Percentiles rank a stretch among this genome's conserved stretches.
Evolutionary conservation across 2,329 filamentous ascomycete genomes (phyloP).

Genomic region (Fusarium sublunatum): DNA sequence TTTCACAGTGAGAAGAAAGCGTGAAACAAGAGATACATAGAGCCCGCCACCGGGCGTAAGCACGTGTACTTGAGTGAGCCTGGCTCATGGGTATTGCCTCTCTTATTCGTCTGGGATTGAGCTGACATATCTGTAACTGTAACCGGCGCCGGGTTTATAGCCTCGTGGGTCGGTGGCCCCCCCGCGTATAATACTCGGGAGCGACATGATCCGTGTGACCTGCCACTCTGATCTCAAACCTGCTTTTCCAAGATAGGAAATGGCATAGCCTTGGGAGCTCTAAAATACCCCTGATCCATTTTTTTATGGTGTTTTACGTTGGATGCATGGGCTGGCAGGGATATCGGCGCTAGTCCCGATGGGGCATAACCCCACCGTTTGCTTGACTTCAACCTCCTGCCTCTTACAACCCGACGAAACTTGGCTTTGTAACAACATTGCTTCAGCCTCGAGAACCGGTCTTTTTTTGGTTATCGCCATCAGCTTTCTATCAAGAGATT

Average conservation of each 20-base stretch:
- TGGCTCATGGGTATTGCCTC: not conserved
- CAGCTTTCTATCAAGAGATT: constrained; percentile 14
- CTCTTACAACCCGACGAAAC: constrained; percentile 55
- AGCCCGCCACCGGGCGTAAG: constrained; percentile 20
- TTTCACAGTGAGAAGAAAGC: constrained; percentile 27
- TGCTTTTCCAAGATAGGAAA: constrained; percentile 21
- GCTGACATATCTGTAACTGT: constrained; percentile 23
- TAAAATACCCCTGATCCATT: constrained; percentile 12
- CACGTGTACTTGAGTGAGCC: not conserved
- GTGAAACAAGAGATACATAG: constrained; percentile 34
- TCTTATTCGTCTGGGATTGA: not conserved
- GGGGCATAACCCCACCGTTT: constrained; percentile 20
- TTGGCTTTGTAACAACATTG: constrained; percentile 59
- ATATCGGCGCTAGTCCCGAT: constrained; percentile 17
- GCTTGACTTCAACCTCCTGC: constrained; percentile 38
- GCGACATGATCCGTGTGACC: constrained; percentile 30
- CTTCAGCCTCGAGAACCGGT: constrained; percentile 52
- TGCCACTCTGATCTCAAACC: constrained; percentile 39
- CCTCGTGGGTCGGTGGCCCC: too few species aligned
- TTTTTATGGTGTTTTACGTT: constrained; percentile 41
- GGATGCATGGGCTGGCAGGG: constrained; percentile 24
- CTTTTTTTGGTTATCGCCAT: not conserved
- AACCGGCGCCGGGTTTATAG: too few species aligned
- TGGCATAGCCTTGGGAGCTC: constrained; percentile 7
- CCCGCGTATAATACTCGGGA: constrained; percentile 31